Evolutionary conservation across 2,329 filamentous ascomycete genomes (phyloP), one percentile per base, ranked within the genome.

Genomic region (Aphanoascus verrucosus): DNA sequence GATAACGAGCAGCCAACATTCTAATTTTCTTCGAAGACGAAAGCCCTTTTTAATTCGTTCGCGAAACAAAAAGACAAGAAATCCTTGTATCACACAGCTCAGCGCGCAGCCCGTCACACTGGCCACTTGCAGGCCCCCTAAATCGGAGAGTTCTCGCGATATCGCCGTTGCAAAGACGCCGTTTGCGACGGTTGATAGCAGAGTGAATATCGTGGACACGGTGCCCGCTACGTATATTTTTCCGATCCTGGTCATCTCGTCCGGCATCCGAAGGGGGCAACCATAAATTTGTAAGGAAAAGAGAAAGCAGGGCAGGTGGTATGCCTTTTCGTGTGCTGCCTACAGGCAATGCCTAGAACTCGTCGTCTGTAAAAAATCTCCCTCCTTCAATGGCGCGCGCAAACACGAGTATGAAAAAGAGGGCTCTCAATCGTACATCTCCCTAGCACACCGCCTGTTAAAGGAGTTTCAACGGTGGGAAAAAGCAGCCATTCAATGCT

Each of bases 161-260:
- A 53, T 43, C 6, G 32, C 45, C 20, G 23, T 19, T 9, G 51
- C 51, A 43, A 49, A 53, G 14, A 49, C 23, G 31, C 51, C 51
- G 23, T 53, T 53, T 19, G 51, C 15, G 37, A 53, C 51, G n/a
- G 45, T 48, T 7, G 51, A n/a, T 28, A 43, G 23, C 12, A 53
- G 45, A 35, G 20, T 43, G 17, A 43, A 49, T 20, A 53, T 19
- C 8, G 35, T 46, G 2, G 51, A 53, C 9, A 48, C 5, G 3
- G 45, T 43, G 23, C 51, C 51, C n/a, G 17, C 38, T 2, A 48
- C 32, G 37, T 47, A 53, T 32, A 48, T 15, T 11, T 35, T 17
- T 35, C 37, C 37, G 34, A 43, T 43, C n/a, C 28, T 47, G 17
- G 44, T n/a, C 51, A 53, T 53, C 11, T 11, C 19, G 35, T 28